phyloP scores from a whole-genome alignment of 208 protist species.

The Porcisia hertigi region DNA sequence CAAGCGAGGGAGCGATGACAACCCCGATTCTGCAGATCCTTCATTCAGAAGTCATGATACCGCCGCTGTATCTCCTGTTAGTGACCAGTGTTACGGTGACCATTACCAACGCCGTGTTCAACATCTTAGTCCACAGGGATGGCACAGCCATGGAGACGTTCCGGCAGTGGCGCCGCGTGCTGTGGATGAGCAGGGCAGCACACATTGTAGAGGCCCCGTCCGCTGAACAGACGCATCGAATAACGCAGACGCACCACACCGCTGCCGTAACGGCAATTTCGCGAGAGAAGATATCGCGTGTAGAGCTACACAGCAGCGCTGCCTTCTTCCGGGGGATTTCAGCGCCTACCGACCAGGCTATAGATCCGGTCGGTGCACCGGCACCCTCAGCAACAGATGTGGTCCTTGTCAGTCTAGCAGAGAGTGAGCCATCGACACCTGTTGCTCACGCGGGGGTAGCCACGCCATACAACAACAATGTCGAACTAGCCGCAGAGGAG shows the following conservation, averaged over 20 bases:
- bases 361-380: no score
- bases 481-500: neutral
- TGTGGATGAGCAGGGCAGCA: conserved; percentile 35
- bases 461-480: no score
- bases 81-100: conserved; percentile 39
- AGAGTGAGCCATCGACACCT: no score
- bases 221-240: conserved; percentile 15
- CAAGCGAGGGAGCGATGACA: neutral
- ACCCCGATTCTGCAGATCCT: conserved; percentile 20
- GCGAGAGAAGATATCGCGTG: conserved; percentile 11
- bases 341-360: neutral
- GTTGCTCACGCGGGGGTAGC: neutral
- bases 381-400: neutral
- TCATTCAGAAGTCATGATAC: conserved; percentile 38
- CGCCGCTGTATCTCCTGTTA: conserved; percentile 38
- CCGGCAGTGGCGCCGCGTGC: conserved; percentile 35
- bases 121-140: conserved; percentile 24
- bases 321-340: conserved; percentile 35
- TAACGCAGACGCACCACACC: conserved; percentile 18
- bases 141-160: conserved; percentile 25
- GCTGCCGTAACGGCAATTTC: conserved; percentile 6
- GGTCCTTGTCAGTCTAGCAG: neutral
- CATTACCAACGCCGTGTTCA: conserved; percentile 39
- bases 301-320: conserved; percentile 26
- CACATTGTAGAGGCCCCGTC: conserved; percentile 38